phyloP scores from a whole-genome alignment of 495 filamentous ascomycete genomes.

The Trypethelium eluteriae region DNA sequence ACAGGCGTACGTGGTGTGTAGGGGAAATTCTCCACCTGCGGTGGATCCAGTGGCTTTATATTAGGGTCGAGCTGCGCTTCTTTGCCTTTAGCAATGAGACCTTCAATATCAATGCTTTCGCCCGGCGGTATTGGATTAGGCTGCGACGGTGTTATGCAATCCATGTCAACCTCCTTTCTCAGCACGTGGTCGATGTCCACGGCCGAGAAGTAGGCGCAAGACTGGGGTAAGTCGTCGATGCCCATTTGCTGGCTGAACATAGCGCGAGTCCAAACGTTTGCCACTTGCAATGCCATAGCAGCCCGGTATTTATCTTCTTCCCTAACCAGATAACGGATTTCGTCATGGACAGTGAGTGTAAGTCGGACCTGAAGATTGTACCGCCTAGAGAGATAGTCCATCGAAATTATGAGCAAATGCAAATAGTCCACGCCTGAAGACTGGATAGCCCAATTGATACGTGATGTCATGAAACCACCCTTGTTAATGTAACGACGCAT shows the following conservation, averaged over 20 bases:
- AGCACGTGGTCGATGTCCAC: conserved; percentile 91
- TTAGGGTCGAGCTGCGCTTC: conserved; percentile 56
- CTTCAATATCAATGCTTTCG: conserved; percentile 70
- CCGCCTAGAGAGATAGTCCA: conserved; percentile 87
- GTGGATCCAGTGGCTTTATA: conserved; percentile 45
- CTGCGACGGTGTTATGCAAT: conserved; percentile 88
- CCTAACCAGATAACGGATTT: conserved; percentile 87
- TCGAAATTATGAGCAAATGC: conserved; percentile 83
- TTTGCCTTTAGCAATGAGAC: conserved; percentile 62
- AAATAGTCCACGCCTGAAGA: conserved; percentile 96
- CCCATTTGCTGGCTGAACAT: conserved; percentile 97
- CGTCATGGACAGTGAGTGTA: conserved; percentile 93
- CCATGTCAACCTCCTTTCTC: conserved; percentile 95
- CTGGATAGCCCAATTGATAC: conserved; percentile 99
- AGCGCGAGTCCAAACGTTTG: conserved; percentile 93
- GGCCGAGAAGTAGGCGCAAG: conserved; percentile 90
- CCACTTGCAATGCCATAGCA: conserved; percentile 85
- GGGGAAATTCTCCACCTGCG: conserved; percentile 47
- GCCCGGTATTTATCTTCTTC: conserved; percentile 79
- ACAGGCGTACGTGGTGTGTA: conserved; percentile 71
- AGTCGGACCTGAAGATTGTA: conserved; percentile 79
- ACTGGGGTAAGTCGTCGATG: conserved; percentile 88
- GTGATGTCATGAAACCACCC: conserved; percentile 86
- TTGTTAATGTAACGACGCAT: conserved; percentile 80
- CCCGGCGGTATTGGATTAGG: conserved; percentile 70